phyloP scores from a whole-genome alignment of 176 grass and related monocot species.

The Sorghum bicolor region DNA sequence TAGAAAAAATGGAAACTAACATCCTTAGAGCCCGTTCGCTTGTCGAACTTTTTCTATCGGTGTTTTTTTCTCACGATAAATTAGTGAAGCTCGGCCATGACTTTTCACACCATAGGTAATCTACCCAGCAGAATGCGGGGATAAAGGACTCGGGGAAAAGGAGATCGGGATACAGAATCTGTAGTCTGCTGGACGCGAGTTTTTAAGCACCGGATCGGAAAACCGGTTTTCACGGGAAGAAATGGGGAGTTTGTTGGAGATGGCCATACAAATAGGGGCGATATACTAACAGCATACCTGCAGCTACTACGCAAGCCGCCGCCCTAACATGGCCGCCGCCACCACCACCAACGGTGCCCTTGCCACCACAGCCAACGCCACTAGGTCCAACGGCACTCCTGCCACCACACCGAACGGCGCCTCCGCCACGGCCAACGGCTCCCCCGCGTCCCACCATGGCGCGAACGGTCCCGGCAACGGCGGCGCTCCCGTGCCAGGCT shows the following conservation, averaged over 20 bases:
- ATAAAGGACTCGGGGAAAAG: too few species aligned
- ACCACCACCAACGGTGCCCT: not conserved
- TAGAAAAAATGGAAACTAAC: too few species aligned
- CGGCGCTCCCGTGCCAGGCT: not conserved
- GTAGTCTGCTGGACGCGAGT: not conserved
- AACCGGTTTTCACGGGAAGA: not conserved
- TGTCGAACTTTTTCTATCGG: too few species aligned
- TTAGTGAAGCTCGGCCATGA: too few species aligned
- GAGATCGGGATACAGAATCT: too few species aligned
- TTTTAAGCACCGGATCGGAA: not conserved
- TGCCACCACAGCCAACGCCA: not conserved
- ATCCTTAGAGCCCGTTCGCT: too few species aligned
- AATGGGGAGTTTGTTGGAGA: not conserved
- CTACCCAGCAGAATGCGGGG: too few species aligned
- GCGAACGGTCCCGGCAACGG: not conserved
- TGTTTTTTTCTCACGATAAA: too few species aligned
- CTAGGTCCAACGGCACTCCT: not conserved
- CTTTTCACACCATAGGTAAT: too few species aligned
- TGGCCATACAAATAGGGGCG: not conserved
- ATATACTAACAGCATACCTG: not conserved
- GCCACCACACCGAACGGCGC: too few species aligned
- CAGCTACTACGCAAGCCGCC: not conserved
- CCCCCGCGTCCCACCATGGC: not conserved
- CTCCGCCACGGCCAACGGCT: too few species aligned
- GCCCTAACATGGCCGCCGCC: not conserved